Conservation (phyloP, 108 stramenopile genomes). For the Parietichytrium sp. region DNA sequence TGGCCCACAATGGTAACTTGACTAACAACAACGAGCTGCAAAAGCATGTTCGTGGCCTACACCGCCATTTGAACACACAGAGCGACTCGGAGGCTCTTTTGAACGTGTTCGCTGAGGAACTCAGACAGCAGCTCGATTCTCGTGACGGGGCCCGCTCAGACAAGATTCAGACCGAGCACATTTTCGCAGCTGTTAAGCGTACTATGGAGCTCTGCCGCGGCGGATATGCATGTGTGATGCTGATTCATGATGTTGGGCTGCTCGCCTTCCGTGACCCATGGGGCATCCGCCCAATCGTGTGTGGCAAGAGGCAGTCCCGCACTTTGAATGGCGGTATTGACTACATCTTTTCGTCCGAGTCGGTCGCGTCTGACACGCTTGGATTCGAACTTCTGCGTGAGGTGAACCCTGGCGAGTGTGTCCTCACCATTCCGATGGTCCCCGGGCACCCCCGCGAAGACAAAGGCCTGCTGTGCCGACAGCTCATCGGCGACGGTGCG, state of each 20-base stretch:
- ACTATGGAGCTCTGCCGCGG: constrained; percentile 85
- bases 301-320: constrained; percentile 67
- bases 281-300: constrained; percentile 92
- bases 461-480: not conserved
- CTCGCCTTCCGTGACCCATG: constrained; percentile 93
- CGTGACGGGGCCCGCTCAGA: not conserved
- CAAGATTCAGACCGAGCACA: not conserved
- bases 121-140: constrained; percentile 46
- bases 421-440: constrained; percentile 51
- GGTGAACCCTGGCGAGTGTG: constrained; percentile 87
- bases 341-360: constrained; percentile 87
- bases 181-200: constrained; percentile 53
- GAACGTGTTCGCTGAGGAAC: constrained; percentile 90
- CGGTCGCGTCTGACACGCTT: constrained; percentile 94
- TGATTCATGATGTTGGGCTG: constrained; percentile 90
- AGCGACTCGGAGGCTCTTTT: constrained; percentile 89
- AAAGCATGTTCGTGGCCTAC: not conserved
- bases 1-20: constrained; percentile 97
- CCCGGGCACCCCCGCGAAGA: constrained; percentile 68
- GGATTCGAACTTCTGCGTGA: constrained; percentile 87
- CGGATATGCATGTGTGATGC: constrained; percentile 86
- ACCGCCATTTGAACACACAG: constrained; percentile 90
- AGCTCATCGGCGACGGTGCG: not conserved
- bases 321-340: constrained; percentile 56
- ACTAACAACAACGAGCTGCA: constrained; percentile 79